Percentiles rank a stretch among this genome's conserved stretches.
These are phyloP conservation scores for Citrus unshiu DNA, from an alignment of 345 rosid genomes.

Conservation along the genomic window DNA sequence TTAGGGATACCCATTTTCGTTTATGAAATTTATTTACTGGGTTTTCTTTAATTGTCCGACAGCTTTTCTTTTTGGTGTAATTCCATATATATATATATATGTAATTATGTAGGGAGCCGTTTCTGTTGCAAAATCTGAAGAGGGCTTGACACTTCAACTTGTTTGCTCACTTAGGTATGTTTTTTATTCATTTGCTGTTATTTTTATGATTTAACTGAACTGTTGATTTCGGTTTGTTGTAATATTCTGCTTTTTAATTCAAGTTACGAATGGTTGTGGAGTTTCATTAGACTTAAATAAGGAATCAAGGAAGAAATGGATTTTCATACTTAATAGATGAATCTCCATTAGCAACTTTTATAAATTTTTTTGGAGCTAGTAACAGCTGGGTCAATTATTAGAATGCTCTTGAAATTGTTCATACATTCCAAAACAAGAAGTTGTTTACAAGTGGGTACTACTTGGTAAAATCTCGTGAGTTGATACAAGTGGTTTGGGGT, in stretches of 20 bases:
- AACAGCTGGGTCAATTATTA: background rate
- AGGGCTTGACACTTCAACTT: background rate
- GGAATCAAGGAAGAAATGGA: background rate
- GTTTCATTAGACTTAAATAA: background rate
- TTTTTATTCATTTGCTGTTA: background rate
- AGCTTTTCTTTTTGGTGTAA: background rate
- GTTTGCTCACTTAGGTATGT: background rate
- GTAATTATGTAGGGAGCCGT: background rate
- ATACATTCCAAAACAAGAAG: background rate
- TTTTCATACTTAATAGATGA: background rate
- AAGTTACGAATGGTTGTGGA: background rate
- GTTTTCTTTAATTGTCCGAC: background rate
- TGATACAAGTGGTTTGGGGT: background rate
- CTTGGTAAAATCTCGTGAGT: background rate
- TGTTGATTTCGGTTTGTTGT: background rate
- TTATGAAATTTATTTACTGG: background rate
- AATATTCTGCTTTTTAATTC: background rate
- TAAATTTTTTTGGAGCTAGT: background rate
- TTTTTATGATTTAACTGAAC: background rate
- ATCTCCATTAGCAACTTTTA: background rate
- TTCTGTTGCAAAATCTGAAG: constrained; percentile 5
- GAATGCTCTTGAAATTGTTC: background rate
- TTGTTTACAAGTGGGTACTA: background rate
- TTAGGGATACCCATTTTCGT: background rate
- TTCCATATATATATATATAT: background rate